Evolutionary conservation across 768 basidiomycete species (phyloP).

Genomic region (Boletus insuetus): DNA sequence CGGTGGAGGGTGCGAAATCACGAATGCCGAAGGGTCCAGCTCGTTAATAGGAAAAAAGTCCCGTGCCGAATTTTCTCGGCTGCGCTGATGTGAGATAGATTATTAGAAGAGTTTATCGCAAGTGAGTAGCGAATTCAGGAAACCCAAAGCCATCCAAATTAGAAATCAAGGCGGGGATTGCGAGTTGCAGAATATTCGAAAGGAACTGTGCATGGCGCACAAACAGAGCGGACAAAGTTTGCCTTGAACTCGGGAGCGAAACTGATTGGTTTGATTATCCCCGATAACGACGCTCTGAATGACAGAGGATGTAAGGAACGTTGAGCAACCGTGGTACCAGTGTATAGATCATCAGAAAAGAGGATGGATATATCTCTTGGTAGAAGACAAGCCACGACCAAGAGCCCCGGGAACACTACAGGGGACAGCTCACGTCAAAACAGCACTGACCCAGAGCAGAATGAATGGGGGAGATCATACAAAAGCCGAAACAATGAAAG

Average conservation of each 20-base stretch:
- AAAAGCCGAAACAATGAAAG: not conserved
- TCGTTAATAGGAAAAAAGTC: not conserved
- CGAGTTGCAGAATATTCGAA: constrained; percentile 4
- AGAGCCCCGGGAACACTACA: not conserved
- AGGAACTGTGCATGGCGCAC: not conserved
- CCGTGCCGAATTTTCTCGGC: not conserved
- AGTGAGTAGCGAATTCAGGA: not conserved
- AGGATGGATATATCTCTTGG: not conserved
- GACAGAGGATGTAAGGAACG: constrained; percentile 7
- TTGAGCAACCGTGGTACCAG: not conserved
- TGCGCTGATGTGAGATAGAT: not conserved
- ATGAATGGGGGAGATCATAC: not conserved
- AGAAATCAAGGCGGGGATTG: not conserved
- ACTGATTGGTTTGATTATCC: not conserved
- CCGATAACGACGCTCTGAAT: not conserved
- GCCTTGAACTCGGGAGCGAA: constrained; percentile 1
- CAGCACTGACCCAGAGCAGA: constrained; percentile 7
- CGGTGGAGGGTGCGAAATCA: not conserved
- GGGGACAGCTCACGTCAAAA: constrained; percentile 1
- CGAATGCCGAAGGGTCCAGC: not conserved
- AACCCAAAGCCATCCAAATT: constrained; percentile 3
- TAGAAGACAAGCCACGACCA: not conserved
- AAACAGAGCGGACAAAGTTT: not conserved
- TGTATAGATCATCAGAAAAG: constrained; percentile 1
- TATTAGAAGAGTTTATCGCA: not conserved